These are phyloP conservation scores for Pseudohalonectria lignicola DNA, from an alignment of 2,329 filamentous ascomycete genomes.

Conservation along the genomic window DNA sequence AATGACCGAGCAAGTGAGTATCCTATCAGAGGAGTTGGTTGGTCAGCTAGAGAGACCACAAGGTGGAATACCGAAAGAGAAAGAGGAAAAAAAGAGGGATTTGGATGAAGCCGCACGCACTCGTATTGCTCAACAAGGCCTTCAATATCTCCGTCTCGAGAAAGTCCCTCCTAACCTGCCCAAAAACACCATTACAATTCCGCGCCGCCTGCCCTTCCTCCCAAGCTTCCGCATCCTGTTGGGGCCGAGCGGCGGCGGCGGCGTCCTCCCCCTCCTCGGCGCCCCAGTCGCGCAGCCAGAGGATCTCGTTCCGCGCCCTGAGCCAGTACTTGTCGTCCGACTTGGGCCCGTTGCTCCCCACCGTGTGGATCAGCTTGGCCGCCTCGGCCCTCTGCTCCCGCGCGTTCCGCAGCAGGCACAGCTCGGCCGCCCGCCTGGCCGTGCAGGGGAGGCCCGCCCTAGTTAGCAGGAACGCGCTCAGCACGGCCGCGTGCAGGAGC, in stretches of 20 bases:
- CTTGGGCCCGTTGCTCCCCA: constrained; percentile 37
- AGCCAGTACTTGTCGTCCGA: constrained; percentile 56
- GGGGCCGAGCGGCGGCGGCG: not conserved
- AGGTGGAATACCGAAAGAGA: not conserved
- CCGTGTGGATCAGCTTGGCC: constrained; percentile 43
- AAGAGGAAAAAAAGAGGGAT: not conserved
- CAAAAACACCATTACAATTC: constrained; percentile 44
- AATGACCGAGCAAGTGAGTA: constrained; percentile 53
- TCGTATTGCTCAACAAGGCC: constrained; percentile 47
- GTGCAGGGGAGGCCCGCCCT: constrained; percentile 37
- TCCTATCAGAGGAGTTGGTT: constrained; percentile 25
- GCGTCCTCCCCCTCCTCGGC: constrained; percentile 28
- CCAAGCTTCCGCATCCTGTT: not conserved
- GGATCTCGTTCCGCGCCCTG: constrained; percentile 47
- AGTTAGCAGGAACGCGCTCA: constrained; percentile 47
- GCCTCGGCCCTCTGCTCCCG: constrained; percentile 54
- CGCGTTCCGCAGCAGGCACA: constrained; percentile 52
- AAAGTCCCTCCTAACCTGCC: constrained; percentile 45
- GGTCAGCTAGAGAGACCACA: constrained; percentile 6
- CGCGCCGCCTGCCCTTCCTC: constrained; percentile 8
- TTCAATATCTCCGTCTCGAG: constrained; percentile 65
- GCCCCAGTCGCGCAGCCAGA: constrained; percentile 69
- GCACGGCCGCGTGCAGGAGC: constrained; percentile 51
- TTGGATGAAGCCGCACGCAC: constrained; percentile 28
- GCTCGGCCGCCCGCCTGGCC: constrained; percentile 45